phyloP scores from a whole-genome alignment of 768 basidiomycete genomes.

The Pulveroboletus sp. region DNA sequence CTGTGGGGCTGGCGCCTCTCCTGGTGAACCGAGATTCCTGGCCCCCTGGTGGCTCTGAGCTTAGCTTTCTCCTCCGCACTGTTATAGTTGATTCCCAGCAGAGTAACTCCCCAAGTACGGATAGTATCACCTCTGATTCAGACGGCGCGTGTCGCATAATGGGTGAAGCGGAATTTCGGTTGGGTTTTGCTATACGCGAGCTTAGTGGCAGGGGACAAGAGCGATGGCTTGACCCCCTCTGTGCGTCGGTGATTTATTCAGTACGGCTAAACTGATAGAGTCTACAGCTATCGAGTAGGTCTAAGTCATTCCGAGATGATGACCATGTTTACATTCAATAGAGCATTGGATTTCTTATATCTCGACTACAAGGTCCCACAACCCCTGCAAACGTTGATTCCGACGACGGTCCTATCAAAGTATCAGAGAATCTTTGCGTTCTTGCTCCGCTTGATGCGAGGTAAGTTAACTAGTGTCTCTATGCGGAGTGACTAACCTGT shows the following conservation, averaged over 20 bases:
- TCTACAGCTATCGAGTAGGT: constrained; percentile 22
- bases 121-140: constrained; percentile 25
- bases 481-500: constrained; percentile 1
- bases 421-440: constrained; percentile 83
- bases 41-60: constrained; percentile 84
- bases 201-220: constrained; percentile 60
- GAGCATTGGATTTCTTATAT: constrained; percentile 85
- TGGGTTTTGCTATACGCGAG: constrained; percentile 84
- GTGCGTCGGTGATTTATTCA: constrained; percentile 43
- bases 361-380: constrained; percentile 86
- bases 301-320: not conserved
- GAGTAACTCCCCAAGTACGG: constrained; percentile 12
- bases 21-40: constrained; percentile 72
- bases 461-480: constrained; percentile 34
- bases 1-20: constrained; percentile 68
- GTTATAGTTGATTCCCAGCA: constrained; percentile 82
- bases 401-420: constrained; percentile 68
- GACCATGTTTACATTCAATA: constrained; percentile 25
- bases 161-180: constrained; percentile 65
- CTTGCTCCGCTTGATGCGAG: constrained; percentile 73
- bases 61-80: constrained; percentile 77
- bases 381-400: constrained; percentile 70
- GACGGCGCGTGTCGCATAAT: constrained; percentile 34
- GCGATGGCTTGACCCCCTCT: constrained; percentile 77
- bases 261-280: constrained; percentile 9